A percentile compares a stretch with the other conserved stretches of the same genome.
These are phyloP conservation scores for Aureobasidium lini DNA, from an alignment of 2,329 filamentous ascomycete genomes.

Conservation along the genomic window DNA sequence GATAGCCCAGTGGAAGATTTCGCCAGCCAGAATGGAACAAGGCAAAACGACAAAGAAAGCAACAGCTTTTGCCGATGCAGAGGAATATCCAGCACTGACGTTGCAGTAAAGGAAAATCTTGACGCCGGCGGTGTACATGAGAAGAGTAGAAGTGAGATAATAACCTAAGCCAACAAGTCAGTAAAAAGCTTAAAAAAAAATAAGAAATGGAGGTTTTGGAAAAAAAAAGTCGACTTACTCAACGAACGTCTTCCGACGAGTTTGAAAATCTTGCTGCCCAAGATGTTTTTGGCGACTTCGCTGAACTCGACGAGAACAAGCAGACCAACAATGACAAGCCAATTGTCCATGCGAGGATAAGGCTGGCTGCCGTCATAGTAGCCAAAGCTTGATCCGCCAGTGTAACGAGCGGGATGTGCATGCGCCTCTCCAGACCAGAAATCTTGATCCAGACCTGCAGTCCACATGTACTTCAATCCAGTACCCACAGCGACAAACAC, in stretches of 20 bases:
- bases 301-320: slow-evolving; percentile 36
- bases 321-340: slow-evolving; percentile 36
- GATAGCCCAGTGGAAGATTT: slow-evolving; percentile 21
- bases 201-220: background rate
- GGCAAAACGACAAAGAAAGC: slow-evolving; percentile 20
- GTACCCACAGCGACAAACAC: slow-evolving; percentile 29
- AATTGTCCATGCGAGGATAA: slow-evolving; percentile 36
- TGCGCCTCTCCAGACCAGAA: slow-evolving; percentile 30
- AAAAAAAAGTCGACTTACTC: slow-evolving; percentile 30
- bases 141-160: slow-evolving; percentile 22
- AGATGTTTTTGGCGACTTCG: slow-evolving; percentile 28
- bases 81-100: slow-evolving; percentile 12
- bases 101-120: slow-evolving; percentile 23
- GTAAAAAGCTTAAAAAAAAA: background rate
- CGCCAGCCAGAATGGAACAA: slow-evolving; percentile 17
- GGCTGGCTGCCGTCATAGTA: slow-evolving; percentile 27
- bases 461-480: slow-evolving; percentile 38
- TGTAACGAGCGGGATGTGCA: slow-evolving; percentile 37
- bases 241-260: slow-evolving; percentile 36
- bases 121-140: slow-evolving; percentile 25
- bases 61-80: slow-evolving; percentile 20
- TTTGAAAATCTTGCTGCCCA: slow-evolving; percentile 30
- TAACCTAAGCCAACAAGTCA: slow-evolving; percentile 18
- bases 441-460: slow-evolving; percentile 31
- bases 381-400: slow-evolving; percentile 24